phyloP scores from a whole-genome alignment of 2,329 filamentous ascomycete genomes.

The Macrophomina phaseolina region DNA sequence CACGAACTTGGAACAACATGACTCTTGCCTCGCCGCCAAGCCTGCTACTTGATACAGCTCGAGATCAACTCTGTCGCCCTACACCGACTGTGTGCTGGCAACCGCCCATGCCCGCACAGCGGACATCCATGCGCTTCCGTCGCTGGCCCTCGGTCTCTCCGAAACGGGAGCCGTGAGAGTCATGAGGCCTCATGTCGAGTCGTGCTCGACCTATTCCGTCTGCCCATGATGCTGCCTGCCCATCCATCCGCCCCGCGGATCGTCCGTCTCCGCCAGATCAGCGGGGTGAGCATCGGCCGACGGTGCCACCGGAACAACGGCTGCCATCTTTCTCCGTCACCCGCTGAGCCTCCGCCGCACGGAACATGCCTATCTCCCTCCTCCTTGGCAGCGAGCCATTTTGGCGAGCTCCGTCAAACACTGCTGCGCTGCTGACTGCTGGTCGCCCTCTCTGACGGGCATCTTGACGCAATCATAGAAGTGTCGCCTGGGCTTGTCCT shows the following conservation, averaged over 20 bases:
- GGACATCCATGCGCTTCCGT: background rate
- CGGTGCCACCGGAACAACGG: no score
- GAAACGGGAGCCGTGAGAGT: background rate
- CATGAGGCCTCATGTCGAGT: background rate
- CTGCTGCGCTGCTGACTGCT: background rate
- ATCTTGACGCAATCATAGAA: background rate
- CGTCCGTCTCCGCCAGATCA: background rate
- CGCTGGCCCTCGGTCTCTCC: background rate
- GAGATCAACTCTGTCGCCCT: background rate
- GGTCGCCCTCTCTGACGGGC: background rate
- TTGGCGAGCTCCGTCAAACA: background rate
- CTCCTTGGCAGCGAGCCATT: background rate
- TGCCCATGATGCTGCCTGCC: background rate
- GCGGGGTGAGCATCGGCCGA: background rate
- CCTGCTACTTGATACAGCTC: background rate
- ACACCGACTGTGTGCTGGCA: background rate
- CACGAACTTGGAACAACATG: background rate
- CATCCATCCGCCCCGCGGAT: background rate
- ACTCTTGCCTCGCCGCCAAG: background rate
- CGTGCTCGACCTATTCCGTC: background rate
- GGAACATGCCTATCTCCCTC: conserved; percentile 14
- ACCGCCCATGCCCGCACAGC: background rate
- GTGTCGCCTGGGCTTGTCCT: no score
- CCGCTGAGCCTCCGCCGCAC: background rate
- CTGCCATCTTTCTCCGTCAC: background rate